phyloP scores from a whole-genome alignment of 1,284 basidiomycete species.

The Xanthoconium separans region DNA sequence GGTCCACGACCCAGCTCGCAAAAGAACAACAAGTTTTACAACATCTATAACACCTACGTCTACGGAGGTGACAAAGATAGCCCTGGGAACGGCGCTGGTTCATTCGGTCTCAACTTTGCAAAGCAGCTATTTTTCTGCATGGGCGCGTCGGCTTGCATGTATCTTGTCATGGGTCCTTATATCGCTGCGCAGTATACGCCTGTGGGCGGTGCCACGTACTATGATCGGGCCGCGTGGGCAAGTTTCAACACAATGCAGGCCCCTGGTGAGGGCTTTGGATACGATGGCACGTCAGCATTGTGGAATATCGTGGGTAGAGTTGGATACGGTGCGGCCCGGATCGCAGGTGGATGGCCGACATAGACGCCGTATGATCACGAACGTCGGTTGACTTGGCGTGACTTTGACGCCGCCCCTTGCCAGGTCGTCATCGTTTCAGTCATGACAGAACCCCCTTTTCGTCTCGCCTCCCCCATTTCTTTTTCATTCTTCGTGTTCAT shows the following conservation, averaged over 20 bases:
- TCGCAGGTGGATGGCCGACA: slow-evolving; percentile 69
- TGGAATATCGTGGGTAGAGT: slow-evolving; percentile 65
- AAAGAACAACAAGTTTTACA: slow-evolving; percentile 63
- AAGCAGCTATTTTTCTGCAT: slow-evolving; percentile 52
- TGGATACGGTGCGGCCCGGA: slow-evolving; percentile 67
- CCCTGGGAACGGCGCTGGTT: slow-evolving; percentile 11
- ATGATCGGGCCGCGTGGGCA: slow-evolving; percentile 75
- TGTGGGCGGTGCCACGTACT: slow-evolving; percentile 67
- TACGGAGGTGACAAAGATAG: slow-evolving; percentile 45
- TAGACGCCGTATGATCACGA: slow-evolving; percentile 11
- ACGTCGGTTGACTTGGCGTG: slow-evolving; percentile 1
- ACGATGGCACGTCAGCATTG: slow-evolving; percentile 47
- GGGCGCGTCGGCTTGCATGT: slow-evolving; percentile 55
- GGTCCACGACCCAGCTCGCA: slow-evolving; percentile 34
- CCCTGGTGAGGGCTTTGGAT: slow-evolving; percentile 62
- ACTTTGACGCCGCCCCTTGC: neutral
- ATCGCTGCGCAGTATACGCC: slow-evolving; percentile 53
- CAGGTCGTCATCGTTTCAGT: slow-evolving; percentile 10
- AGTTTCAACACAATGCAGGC: slow-evolving; percentile 71
- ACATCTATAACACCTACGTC: slow-evolving; percentile 81
- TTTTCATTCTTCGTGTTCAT: slow-evolving; percentile 14
- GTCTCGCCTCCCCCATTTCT: neutral
- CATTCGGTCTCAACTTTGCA: slow-evolving; percentile 30
- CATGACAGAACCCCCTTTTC: neutral
- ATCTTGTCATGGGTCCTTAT: slow-evolving; percentile 55